Conservation (phyloP, 768 basidiomycete genomes). For the Russula lepida region DNA sequence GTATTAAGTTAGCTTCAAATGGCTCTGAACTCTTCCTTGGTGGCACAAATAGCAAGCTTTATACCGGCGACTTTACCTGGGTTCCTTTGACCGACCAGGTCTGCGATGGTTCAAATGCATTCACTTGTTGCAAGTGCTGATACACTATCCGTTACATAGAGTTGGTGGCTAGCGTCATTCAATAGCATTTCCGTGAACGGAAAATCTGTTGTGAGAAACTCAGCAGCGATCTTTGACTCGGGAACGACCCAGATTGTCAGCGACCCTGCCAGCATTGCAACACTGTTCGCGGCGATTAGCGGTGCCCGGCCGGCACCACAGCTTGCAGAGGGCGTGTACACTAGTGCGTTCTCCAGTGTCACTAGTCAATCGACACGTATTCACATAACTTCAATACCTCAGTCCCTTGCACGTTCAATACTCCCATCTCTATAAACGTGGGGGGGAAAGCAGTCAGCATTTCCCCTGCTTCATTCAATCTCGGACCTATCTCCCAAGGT, state of each 20-base stretch:
- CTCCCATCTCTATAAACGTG: background rate
- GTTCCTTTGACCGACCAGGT: background rate
- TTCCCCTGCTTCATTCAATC: background rate
- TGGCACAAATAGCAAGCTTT: background rate
- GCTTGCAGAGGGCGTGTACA: background rate
- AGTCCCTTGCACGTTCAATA: background rate
- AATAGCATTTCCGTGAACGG: constrained; percentile 6
- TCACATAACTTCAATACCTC: background rate
- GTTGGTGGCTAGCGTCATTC: constrained; percentile 20
- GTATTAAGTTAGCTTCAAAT: background rate
- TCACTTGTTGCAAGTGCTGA: background rate
- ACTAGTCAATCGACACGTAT: no score
- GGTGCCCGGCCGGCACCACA: background rate
- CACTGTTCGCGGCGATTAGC: constrained; percentile 7
- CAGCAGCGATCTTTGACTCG: constrained; percentile 20
- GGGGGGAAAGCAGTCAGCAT: background rate
- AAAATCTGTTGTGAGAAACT: background rate
- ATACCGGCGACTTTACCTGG: background rate
- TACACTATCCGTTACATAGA: background rate
- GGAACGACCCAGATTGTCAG: constrained; percentile 22
- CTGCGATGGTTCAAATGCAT: background rate
- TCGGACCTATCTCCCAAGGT: background rate
- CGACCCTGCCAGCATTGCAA: background rate
- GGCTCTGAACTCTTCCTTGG: background rate
- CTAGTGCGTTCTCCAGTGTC: no score